Conservation (phyloP, 768 basidiomycete species). For the Suillus subaureus region DNA sequence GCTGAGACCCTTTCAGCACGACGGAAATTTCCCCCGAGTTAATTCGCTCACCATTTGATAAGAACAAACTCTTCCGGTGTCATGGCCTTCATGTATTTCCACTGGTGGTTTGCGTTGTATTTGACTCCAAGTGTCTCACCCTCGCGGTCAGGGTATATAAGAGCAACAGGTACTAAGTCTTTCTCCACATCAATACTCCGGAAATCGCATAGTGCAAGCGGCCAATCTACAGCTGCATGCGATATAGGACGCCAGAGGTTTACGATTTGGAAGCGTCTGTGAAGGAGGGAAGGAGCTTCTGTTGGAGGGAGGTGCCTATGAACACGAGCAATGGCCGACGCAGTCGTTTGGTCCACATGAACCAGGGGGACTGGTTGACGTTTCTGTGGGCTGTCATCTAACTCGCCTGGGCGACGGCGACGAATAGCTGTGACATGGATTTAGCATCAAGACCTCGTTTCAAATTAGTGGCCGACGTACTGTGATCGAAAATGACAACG, state of each 20-base stretch:
- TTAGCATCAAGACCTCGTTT: no score
- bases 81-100: constrained; percentile 50
- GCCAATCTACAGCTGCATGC: constrained; percentile 46
- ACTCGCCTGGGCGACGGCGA: no score
- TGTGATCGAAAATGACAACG: constrained; percentile 46
- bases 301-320: no score
- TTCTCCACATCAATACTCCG: constrained; percentile 13
- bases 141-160: constrained; percentile 43
- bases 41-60: constrained; percentile 46
- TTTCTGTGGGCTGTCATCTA: no score
- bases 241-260: constrained; percentile 36
- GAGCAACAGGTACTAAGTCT: constrained; percentile 40
- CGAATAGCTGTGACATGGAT: no score
- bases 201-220: constrained; percentile 42
- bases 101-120: constrained; percentile 41
- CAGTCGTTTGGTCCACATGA: no score
- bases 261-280: no score
- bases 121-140: constrained; percentile 46
- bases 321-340: no score
- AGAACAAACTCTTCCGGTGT: constrained; percentile 46
- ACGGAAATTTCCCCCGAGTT: no score
- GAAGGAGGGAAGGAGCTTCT: no score
- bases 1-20: constrained; percentile 17
- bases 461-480: constrained; percentile 20
- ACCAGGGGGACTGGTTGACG: no score